Evolutionary conservation across 306 rosid genomes (phyloP).

Genomic region (Cucumis hystrix): DNA sequence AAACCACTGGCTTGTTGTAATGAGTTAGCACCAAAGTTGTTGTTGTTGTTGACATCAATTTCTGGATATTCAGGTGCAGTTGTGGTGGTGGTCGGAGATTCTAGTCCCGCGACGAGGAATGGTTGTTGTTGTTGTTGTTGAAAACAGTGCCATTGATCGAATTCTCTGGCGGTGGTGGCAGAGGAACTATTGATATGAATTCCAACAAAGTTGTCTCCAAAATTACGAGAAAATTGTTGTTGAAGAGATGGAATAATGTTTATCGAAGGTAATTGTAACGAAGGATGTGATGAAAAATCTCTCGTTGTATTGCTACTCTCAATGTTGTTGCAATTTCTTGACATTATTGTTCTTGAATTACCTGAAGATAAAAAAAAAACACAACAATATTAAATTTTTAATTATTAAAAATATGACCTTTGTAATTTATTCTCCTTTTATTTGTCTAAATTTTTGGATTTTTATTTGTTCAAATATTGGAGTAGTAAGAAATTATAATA

Average conservation of each 20-base stretch:
- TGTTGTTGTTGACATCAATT: not conserved
- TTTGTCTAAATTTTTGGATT: not conserved
- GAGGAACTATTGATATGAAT: not conserved
- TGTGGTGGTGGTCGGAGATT: not conserved
- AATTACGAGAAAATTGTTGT: constrained; percentile 38
- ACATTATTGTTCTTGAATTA: constrained; percentile 12
- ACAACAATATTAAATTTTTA: too few relatives aligned
- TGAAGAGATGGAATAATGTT: constrained; percentile 31
- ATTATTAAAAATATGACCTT: too few relatives aligned
- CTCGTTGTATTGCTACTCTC: constrained; percentile 20
- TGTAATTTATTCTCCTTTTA: not conserved
- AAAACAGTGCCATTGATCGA: not conserved
- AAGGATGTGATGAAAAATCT: constrained; percentile 30
- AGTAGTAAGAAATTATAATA: too few relatives aligned
- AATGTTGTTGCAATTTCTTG: not conserved
- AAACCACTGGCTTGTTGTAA: not conserved
- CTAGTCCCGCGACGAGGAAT: constrained; percentile 1
- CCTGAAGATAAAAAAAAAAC: not conserved
- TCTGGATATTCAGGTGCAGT: not conserved
- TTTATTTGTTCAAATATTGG: too few relatives aligned
- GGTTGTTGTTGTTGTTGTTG: not conserved
- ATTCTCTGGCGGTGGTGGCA: not conserved
- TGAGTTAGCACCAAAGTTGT: not conserved
- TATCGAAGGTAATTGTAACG: constrained; percentile 25
- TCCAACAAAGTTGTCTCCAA: constrained; percentile 10